These are phyloP conservation scores for Cicer chorassanicum DNA, from an alignment of 306 rosid species.

Conservation along the genomic window DNA sequence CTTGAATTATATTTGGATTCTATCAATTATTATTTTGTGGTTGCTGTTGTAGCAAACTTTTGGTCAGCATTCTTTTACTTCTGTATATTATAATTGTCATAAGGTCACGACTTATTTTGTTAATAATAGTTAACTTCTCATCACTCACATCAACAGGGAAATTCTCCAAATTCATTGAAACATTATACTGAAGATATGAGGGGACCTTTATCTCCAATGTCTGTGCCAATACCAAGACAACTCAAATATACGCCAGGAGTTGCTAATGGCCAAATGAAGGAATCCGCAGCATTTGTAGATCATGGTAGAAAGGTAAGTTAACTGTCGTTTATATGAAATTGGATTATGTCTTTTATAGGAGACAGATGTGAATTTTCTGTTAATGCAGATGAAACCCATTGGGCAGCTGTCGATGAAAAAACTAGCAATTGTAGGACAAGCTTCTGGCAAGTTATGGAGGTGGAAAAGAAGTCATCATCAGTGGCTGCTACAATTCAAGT, in stretches of 20 bases:
- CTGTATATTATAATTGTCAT: slow-evolving; percentile 28
- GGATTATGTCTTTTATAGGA: slow-evolving; percentile 32
- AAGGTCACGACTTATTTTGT: slow-evolving; percentile 8
- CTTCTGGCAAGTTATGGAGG: slow-evolving; percentile 94
- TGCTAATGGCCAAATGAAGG: slow-evolving; percentile 70
- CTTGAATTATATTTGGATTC: slow-evolving; percentile 24
- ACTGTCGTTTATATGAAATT: slow-evolving; percentile 36
- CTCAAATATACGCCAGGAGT: slow-evolving; percentile 88
- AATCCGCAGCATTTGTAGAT: slow-evolving; percentile 71
- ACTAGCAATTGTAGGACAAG: slow-evolving; percentile 77
- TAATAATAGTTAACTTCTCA: slow-evolving; percentile 39
- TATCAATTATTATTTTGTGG: slow-evolving; percentile 8
- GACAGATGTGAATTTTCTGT: slow-evolving; percentile 46
- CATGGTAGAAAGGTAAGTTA: slow-evolving; percentile 70
- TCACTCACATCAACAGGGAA: slow-evolving; percentile 60
- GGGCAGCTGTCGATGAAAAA: slow-evolving; percentile 89
- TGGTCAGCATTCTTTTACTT: slow-evolving; percentile 32
- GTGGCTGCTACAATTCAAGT: slow-evolving; percentile 92
- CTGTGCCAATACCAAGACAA: slow-evolving; percentile 89
- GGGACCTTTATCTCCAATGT: slow-evolving; percentile 71
- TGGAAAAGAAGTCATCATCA: slow-evolving; percentile 99
- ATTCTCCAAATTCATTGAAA: slow-evolving; percentile 69
- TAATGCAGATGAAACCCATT: slow-evolving; percentile 81
- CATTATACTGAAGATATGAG: slow-evolving; percentile 70
- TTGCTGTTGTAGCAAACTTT: slow-evolving; percentile 2